Percentiles rank a stretch among this genome's conserved stretches.
Evolutionary conservation across 306 rosid genomes (phyloP).

Genomic region (Nissolia schottii): DNA sequence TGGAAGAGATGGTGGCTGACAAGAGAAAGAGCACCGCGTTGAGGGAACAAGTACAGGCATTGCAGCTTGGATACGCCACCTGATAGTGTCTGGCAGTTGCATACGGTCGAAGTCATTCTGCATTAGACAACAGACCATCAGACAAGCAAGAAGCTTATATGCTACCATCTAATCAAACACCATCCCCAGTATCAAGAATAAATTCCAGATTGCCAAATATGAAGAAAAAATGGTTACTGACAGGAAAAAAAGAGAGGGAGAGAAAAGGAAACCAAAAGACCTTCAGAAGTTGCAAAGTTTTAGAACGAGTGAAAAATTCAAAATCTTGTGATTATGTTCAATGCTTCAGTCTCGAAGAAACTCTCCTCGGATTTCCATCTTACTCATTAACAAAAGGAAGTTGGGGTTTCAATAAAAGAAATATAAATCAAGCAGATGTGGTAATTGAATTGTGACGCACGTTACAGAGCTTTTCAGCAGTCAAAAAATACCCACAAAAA

Average conservation of each 20-base stretch:
- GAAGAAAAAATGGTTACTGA: not conserved
- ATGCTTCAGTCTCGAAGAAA: not conserved
- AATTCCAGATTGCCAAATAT: not conserved
- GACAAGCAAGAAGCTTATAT: not conserved
- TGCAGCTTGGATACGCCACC: constrained; percentile 90
- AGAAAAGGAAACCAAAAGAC: not conserved
- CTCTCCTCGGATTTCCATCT: not conserved
- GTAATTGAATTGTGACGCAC: not conserved
- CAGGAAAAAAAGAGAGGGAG: not conserved
- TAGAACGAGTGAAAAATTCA: not conserved
- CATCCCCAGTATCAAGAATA: not conserved
- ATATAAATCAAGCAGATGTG: not conserved
- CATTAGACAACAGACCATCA: constrained; percentile 19
- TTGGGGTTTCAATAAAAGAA: not conserved
- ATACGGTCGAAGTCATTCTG: constrained; percentile 71
- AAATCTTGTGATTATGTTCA: not conserved
- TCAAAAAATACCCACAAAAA: not conserved
- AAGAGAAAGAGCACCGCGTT: constrained; percentile 48
- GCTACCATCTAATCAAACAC: not conserved
- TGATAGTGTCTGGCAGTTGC: constrained; percentile 77
- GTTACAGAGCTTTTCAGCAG: not conserved
- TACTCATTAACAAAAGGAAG: not conserved
- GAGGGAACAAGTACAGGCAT: constrained; percentile 72
- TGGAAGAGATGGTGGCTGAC: constrained; percentile 70
- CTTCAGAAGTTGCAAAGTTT: not conserved